Conservation (phyloP, 257 asterid genomes). For the Ligustrum vulgare region DNA sequence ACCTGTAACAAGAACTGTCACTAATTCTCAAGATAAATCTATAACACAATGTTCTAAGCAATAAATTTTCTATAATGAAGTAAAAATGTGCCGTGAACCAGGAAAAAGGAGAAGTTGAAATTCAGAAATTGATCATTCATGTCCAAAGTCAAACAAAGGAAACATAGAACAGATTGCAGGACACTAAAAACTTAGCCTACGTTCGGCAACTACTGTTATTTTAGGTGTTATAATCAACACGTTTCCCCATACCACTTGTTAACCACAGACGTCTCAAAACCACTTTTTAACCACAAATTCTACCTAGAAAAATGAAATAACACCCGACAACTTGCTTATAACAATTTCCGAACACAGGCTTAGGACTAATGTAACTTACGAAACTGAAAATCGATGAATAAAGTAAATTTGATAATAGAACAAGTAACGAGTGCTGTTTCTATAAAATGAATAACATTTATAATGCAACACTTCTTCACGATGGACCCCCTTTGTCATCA, state of each 20-base stretch:
- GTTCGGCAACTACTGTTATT: too few relatives aligned
- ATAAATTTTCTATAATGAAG: not conserved
- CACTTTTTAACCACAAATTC: too few relatives aligned
- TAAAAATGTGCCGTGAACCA: not conserved
- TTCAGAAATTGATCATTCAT: not conserved
- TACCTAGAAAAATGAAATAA: too few relatives aligned
- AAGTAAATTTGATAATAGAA: not conserved
- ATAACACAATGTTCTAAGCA: not conserved
- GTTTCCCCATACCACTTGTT: too few relatives aligned
- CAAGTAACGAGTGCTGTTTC: not conserved
- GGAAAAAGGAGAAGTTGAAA: not conserved
- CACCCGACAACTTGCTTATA: too few relatives aligned
- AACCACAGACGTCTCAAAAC: too few relatives aligned
- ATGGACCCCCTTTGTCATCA: too few relatives aligned
- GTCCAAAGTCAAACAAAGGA: not conserved
- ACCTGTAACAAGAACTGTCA: conserved; percentile 48
- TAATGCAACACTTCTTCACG: too few relatives aligned
- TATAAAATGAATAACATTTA: not conserved
- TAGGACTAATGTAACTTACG: not conserved
- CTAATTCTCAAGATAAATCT: not conserved
- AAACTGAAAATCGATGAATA: not conserved
- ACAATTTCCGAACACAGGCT: too few relatives aligned
- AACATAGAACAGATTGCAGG: not conserved
- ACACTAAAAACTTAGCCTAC: too few relatives aligned
- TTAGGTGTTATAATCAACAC: too few relatives aligned